Base-by-base conservation (phyloP, 306 rosid genomes). In the Albizia julibrissin region DNA sequence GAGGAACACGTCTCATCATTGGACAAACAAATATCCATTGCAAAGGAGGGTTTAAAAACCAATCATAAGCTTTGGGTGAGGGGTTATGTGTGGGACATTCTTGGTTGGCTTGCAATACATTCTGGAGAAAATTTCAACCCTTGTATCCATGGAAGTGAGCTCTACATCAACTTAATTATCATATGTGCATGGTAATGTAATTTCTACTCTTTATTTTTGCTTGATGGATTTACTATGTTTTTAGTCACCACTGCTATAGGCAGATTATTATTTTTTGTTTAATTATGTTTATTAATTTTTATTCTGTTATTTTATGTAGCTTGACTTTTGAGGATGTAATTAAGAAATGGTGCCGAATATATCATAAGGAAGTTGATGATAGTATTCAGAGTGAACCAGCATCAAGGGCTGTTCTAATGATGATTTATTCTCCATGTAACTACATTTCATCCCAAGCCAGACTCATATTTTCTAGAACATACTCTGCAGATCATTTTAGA, bases 341-440 rank as follows among this genome's bases (percentile, higher is more conserved):
- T 61, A 61, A 11, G 34, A 61, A 24, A 61, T 61, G 67, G 67
- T 24, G 67, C 67, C 67, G 34, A 12, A 61, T 61, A 61, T 61
- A 61, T 61, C 65, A 22, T 6, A 58, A 61, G 15, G 34, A 91
- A 83, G 79, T 74, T 66, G 82, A 72, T 81, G 87, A 86, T 82
- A 82, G 79, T 85, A 84, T 91, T 74, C 91, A 86, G 89, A 82
- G 90, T 69, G 95, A 88, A 74, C 86, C 97, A 18, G 87, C 82
- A 22, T 79, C 91, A 44, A 88, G 94, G 86, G 95, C 94, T 75
- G 91, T 93, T 86, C 87, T 89, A 52, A 88, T 91, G 99, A 90
- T 93, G 98, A 71, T 91, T 76, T 88, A 86, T 88, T 93, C 99
- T 85, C 98, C 97, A 69, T 91, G 97, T 88, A 83, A 82, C 40